Evolutionary conservation across 306 rosid species (phyloP), one percentile per base, ranked within the genome.

Genomic region (Medicago arabica): DNA sequence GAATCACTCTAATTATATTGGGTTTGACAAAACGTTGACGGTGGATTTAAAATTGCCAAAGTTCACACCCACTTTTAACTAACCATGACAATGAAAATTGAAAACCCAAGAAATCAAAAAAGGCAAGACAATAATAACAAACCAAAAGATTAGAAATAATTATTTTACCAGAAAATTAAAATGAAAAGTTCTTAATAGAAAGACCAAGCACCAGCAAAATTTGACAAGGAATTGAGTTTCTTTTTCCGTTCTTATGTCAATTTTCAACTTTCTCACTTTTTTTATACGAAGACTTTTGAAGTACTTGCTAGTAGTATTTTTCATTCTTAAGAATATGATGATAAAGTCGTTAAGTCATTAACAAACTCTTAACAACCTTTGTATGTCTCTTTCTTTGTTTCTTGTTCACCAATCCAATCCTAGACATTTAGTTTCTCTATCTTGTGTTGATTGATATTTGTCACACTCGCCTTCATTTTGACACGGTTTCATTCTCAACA

Each of bases 301-400:
- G 69, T 34, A 67, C 57, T 25, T 34, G 1, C 44, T 63, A 1
- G 61, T 63, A 1, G 61, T 9, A 12, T 53, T 81, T 71, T 28
- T 50, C 71, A 13, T 69, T 74, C 71, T 74, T 75, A 82, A 80
- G 76, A 75, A 75, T 78, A 55, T 31, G 41, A 31, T 7, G 7
- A 28, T 40, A 81, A 82, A 83, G 83, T 82, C 83, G 51, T 43
- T 82, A 88, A 86, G 84, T 83, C 87, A 54, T 47, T 84, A 89
- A 88, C 98, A 88, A 93, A 91, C 95, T 82, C 83, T 39, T 39
- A 88, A 89, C 98, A 85, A 87, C 86, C 49, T 36, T 38, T 47
- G 54, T 28, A 43, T 44, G 16, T 55, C 50, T 75, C 46, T 21
- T 64, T 68, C 61, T 54, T 61, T 71, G 16, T 59, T 80, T 88